Conservation (phyloP, 1,284 basidiomycete genomes). For the Marasmius tenuissimus region DNA sequence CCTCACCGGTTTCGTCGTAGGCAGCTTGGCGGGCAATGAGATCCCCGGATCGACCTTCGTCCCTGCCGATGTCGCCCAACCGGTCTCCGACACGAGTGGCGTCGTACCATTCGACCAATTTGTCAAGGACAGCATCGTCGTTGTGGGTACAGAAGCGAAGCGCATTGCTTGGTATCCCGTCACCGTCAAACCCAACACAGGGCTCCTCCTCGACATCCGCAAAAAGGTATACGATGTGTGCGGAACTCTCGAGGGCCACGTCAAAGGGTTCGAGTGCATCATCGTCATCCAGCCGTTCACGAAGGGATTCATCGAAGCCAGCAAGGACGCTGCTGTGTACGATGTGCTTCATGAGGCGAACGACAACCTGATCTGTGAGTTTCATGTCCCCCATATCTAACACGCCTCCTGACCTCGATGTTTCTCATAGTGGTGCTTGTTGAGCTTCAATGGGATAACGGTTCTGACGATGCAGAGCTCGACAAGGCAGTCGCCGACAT, state of each 20-base stretch:
- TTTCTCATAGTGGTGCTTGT: background rate
- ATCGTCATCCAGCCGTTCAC: conserved; percentile 9
- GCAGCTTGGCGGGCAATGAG: background rate
- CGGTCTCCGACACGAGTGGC: background rate
- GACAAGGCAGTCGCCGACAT: background rate
- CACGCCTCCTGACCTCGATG: background rate
- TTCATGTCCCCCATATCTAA: background rate
- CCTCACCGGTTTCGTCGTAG: background rate
- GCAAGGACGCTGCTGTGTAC: background rate
- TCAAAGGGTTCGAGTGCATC: conserved; percentile 2
- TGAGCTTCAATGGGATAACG: background rate
- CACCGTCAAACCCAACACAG: conserved; percentile 6
- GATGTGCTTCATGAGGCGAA: background rate
- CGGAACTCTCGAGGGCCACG: background rate
- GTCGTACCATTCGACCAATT: background rate
- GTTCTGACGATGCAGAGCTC: background rate
- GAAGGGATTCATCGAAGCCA: conserved; percentile 1
- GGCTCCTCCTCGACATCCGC: conserved; percentile 6
- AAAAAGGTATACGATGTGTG: conserved; percentile 1
- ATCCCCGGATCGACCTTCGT: background rate
- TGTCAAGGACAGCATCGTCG: background rate
- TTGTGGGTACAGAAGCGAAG: background rate
- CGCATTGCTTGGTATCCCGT: conserved; percentile 7
- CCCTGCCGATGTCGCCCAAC: background rate
- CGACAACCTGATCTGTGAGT: conserved; percentile 1